Base-by-base conservation (phyloP, 345 rosid species). In the Arabidopsis suecica region DNA sequence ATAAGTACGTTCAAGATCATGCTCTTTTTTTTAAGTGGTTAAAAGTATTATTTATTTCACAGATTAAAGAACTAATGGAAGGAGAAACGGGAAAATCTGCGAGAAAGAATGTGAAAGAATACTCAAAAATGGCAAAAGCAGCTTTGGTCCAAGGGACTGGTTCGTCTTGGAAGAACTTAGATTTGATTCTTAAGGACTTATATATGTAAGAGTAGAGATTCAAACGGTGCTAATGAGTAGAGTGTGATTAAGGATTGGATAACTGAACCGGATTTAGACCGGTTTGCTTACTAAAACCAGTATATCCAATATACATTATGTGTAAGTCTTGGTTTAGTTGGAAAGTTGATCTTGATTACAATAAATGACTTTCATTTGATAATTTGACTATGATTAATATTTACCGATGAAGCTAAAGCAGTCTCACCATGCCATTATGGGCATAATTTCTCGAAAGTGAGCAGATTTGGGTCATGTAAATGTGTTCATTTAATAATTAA, bases 21-120 rank as follows among this genome's bases (percentile, higher is more conserved):
- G 49, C n/a, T 10, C 14, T 1, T 2, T 33, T 57, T 33, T 58
- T 1, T 1, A 23, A 23, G 25, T 13, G 41, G 9, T 67, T 20
- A 51, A 32, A 41, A 42, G 7, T 47, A 13, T 16, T 18, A 23
- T 66, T 51, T 5, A 1, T 40, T 16, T 54, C 16, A 61, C 42
- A 72, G 77, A 83, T 89, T 59, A 78, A 56, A 61, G 92, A 85
- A 63, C 40, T 93, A 73, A 89, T 93, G 91, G 92, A 84, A 65
- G 92, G 86, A 51, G 91, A 87, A 54, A 73, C 0, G 25, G 89
- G 96, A 1, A 80, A 77, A 63, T 59, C 33, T 3, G 84, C 49
- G 48, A 86, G 82, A 75, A 75, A 73, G 48, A 91, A 77, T 76
- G 89, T 72, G 58, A 81, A 78, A 56, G 79, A 80, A 44, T 61